phyloP scores from a whole-genome alignment of 2,329 filamentous ascomycete species.

The Periconia sp. region DNA sequence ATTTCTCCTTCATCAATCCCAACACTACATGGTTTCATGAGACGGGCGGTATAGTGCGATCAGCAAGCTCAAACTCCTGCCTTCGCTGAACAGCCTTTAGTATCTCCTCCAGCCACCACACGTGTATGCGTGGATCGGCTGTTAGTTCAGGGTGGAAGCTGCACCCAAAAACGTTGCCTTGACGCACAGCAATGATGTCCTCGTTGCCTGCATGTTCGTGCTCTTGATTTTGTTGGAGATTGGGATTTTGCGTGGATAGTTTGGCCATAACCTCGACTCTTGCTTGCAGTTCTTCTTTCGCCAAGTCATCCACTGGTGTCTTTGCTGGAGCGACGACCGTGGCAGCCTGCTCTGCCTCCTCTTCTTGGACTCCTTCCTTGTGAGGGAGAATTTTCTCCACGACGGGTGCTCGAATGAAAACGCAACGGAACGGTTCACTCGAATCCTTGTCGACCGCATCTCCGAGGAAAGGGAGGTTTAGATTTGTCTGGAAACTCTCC shows the following conservation, averaged over 20 bases:
- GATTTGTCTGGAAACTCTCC: slow-evolving; percentile 80
- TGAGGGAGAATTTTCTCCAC: slow-evolving; percentile 76
- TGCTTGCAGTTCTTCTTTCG: slow-evolving; percentile 47
- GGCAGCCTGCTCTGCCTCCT: slow-evolving; percentile 50
- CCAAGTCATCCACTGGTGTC: slow-evolving; percentile 48
- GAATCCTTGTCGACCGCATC: slow-evolving; percentile 27
- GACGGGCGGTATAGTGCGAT: slow-evolving; percentile 23
- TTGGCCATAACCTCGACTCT: slow-evolving; percentile 62
- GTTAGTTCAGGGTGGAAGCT: slow-evolving; percentile 97
- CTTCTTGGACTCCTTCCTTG: slow-evolving; percentile 52
- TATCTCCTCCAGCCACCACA: slow-evolving; percentile 87
- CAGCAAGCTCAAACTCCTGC: slow-evolving; percentile 33
- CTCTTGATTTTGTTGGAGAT: slow-evolving; percentile 50
- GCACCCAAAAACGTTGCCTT: slow-evolving; percentile 90
- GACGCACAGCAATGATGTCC: slow-evolving; percentile 83
- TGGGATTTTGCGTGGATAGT: slow-evolving; percentile 55
- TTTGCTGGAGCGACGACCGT: slow-evolving; percentile 61
- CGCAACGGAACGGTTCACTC: slow-evolving; percentile 67
- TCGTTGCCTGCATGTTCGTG: slow-evolving; percentile 51
- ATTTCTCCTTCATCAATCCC: background rate
- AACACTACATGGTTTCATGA: background rate
- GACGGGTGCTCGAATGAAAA: slow-evolving; percentile 93
- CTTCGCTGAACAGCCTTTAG: slow-evolving; percentile 34
- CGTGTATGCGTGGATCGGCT: slow-evolving; percentile 81
- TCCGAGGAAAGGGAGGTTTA: slow-evolving; percentile 71